These are phyloP conservation scores for Quillaja saponaria DNA, from an alignment of 306 rosid species.

Conservation along the genomic window DNA sequence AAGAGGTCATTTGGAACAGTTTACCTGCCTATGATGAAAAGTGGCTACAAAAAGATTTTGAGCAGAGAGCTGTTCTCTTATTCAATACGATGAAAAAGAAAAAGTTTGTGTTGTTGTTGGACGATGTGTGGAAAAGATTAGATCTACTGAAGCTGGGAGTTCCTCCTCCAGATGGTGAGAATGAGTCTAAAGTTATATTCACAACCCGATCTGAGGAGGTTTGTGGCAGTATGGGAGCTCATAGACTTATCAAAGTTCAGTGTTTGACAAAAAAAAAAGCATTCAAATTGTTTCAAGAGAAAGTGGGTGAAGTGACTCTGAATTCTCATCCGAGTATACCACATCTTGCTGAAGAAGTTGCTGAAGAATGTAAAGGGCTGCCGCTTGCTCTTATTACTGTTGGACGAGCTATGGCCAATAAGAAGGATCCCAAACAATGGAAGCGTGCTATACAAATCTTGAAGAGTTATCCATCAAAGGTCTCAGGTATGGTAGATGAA, in stretches of 20 bases:
- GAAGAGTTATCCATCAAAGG: too few relatives aligned
- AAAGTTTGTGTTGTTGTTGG: constrained; percentile 33
- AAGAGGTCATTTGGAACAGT: neutral
- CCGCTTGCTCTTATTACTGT: too few relatives aligned
- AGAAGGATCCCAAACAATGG: too few relatives aligned
- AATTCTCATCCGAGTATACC: constrained; percentile 2
- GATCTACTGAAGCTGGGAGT: constrained; percentile 29
- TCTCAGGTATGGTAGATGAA: too few relatives aligned
- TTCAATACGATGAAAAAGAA: neutral
- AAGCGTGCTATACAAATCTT: too few relatives aligned
- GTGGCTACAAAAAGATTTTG: neutral
- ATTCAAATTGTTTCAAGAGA: neutral
- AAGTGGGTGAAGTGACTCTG: neutral
- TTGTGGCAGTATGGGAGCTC: constrained; percentile 33
- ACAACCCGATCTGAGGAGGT: constrained; percentile 31
- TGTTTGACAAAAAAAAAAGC: constrained; percentile 19
- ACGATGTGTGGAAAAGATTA: constrained; percentile 35
- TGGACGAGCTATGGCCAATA: too few relatives aligned
- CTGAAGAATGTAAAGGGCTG: too few relatives aligned
- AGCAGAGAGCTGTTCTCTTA: constrained; percentile 9
- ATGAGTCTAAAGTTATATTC: constrained; percentile 26
- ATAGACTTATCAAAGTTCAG: constrained; percentile 3
- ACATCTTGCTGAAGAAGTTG: too few relatives aligned
- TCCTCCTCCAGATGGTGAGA: neutral
- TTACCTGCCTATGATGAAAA: too few relatives aligned